phyloP scores from a whole-genome alignment of 768 basidiomycete species.

The Dentipellis sp. region DNA sequence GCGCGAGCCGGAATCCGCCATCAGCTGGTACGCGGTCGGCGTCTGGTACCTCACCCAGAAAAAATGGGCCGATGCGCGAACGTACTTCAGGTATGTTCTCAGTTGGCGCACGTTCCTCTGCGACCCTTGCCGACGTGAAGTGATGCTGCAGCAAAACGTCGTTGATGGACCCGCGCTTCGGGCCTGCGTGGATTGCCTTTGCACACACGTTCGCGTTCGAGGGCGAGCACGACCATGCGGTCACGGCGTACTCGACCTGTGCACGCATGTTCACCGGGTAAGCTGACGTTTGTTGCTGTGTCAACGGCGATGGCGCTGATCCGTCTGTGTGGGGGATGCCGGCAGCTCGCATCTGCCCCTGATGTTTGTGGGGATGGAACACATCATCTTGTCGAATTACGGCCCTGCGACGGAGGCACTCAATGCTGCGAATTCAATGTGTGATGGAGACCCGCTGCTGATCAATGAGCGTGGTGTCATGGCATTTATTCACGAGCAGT shows the following conservation, averaged over 20 bases:
- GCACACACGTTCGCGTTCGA: conserved; percentile 96
- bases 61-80: conserved; percentile 85
- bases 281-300: conserved; percentile 14
- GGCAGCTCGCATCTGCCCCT: conserved; percentile 91
- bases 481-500: conserved; percentile 83
- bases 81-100: conserved; percentile 84
- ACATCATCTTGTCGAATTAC: conserved; percentile 82
- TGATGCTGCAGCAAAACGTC: conserved; percentile 71
- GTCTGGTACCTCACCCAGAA: conserved; percentile 87
- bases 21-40: conserved; percentile 98
- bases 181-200: conserved; percentile 95
- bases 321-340: not conserved
- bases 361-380: conserved; percentile 97
- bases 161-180: conserved; percentile 93
- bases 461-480: conserved; percentile 92
- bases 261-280: conserved; percentile 93
- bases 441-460: conserved; percentile 81
- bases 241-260: conserved; percentile 96
- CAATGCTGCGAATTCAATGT: conserved; percentile 70
- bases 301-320: not conserved
- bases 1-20: conserved; percentile 83
- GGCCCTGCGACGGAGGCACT: conserved; percentile 82
- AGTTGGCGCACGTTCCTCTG: not conserved
- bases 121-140: not conserved
- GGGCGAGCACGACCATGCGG: conserved; percentile 97